Conservation (phyloP, 352 stramenopile species). For the Hyaloperonospora brassicae region DNA sequence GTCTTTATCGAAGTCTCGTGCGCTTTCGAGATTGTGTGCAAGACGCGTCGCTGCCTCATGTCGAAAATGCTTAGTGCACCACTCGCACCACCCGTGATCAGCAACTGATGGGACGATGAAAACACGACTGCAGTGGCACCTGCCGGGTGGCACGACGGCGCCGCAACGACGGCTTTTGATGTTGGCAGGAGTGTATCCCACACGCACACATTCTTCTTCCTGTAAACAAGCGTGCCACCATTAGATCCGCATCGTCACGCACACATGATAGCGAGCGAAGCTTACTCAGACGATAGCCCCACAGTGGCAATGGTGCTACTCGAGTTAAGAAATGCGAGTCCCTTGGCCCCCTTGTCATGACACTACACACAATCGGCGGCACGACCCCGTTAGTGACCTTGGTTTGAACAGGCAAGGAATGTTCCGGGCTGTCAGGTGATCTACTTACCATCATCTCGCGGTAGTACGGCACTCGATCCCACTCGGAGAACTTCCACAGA, state of each 20-base stretch:
- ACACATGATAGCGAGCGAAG: constrained; percentile 4
- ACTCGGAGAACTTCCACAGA: constrained; percentile 76
- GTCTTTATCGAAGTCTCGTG: constrained; percentile 83
- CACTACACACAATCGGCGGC: constrained; percentile 30
- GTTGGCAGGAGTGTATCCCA: constrained; percentile 75
- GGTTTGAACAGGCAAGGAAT: too few species aligned
- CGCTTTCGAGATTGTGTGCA: constrained; percentile 76
- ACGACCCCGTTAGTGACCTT: too few species aligned
- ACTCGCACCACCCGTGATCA: constrained; percentile 74
- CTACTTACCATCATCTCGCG: constrained; percentile 47
- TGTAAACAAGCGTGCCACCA: constrained; percentile 16
- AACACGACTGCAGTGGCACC: constrained; percentile 70
- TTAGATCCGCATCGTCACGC: constrained; percentile 4
- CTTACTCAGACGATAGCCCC: constrained; percentile 67
- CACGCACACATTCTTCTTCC: constrained; percentile 75
- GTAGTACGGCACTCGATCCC: constrained; percentile 63
- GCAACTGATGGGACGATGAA: constrained; percentile 67
- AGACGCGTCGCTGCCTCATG: constrained; percentile 75
- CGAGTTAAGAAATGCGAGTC: constrained; percentile 74
- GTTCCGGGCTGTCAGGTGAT: too few species aligned
- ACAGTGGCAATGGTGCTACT: constrained; percentile 66
- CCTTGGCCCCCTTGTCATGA: constrained; percentile 79
- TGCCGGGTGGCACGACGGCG: constrained; percentile 64
- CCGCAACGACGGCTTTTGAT: constrained; percentile 63
- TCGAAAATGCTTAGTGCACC: constrained; percentile 82